A percentile compares a stretch with the other conserved stretches of the same genome.
Conservation (phyloP, 208 protist species). For the Jaenimonas drosophilae region DNA sequence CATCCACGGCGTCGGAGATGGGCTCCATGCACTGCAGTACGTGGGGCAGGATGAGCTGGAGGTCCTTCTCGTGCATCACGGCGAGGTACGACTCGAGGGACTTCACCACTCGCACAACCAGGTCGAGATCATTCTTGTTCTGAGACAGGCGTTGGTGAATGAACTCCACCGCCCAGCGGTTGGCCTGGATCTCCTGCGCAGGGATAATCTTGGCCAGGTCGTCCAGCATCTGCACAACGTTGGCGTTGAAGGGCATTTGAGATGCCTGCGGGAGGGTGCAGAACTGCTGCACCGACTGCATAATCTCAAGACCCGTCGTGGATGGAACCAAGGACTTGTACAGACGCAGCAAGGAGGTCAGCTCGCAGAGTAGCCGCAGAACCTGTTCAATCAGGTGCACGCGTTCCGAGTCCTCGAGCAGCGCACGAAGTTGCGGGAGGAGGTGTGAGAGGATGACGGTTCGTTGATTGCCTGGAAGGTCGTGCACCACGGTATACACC, state of each 20-base stretch:
- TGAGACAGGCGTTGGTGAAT: constrained; percentile 85
- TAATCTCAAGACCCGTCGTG: constrained; percentile 44
- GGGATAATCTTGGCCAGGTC: constrained; percentile 64
- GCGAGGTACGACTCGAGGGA: constrained; percentile 76
- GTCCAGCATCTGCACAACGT: constrained; percentile 80
- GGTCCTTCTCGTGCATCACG: constrained; percentile 81
- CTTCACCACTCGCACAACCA: constrained; percentile 76
- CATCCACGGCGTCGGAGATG: constrained; percentile 21
- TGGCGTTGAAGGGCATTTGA: constrained; percentile 72
- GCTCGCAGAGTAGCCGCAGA: constrained; percentile 69
- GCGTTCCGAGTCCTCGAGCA: constrained; percentile 64
- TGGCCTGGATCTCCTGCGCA: constrained; percentile 78
- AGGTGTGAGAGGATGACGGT: constrained; percentile 69
- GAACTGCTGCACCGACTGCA: constrained; percentile 71
- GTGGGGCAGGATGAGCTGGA: constrained; percentile 78
- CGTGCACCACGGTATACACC: constrained; percentile 53
- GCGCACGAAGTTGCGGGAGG: constrained; percentile 67
- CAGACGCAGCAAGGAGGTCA: constrained; percentile 64
- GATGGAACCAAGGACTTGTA: constrained; percentile 59
- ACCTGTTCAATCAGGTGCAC: constrained; percentile 63
- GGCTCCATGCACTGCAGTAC: constrained; percentile 86
- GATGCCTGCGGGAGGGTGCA: constrained; percentile 70
- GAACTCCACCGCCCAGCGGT: constrained; percentile 85
- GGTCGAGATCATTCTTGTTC: constrained; percentile 72
- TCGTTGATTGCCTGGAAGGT: constrained; percentile 55